Evolutionary conservation across 306 rosid genomes (phyloP).

Genomic region (Vicia villosa): DNA sequence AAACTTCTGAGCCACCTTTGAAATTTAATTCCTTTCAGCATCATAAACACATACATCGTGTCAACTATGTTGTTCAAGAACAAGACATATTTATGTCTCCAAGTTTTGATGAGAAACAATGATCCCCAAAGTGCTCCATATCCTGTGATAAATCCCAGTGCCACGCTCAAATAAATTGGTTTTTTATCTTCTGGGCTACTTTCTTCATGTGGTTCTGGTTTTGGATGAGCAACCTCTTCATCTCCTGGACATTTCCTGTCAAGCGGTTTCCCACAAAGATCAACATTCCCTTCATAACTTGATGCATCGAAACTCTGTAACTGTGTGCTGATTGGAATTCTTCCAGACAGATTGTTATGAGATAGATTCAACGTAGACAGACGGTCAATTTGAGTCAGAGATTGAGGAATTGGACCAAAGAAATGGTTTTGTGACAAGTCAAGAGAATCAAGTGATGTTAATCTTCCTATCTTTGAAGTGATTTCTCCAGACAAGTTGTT

Average conservation of each 20-base stretch:
- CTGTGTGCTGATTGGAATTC: too few relatives aligned
- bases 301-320: too few relatives aligned
- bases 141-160: too few relatives aligned
- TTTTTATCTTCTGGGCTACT: too few relatives aligned
- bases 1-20: not conserved
- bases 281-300: too few relatives aligned
- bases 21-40: not conserved
- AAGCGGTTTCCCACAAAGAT: too few relatives aligned
- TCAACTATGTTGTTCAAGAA: slow-evolving; percentile 2
- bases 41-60: not conserved
- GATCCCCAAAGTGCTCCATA: slow-evolving; percentile 4
- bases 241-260: too few relatives aligned
- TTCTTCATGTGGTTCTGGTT: too few relatives aligned
- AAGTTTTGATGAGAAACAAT: not conserved
- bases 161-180: too few relatives aligned
- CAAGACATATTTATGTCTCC: slow-evolving; percentile 16
- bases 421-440: slow-evolving; percentile 27
- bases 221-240: too few relatives aligned
- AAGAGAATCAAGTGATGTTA: slow-evolving; percentile 6
- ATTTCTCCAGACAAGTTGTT: slow-evolving; percentile 13
- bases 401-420: not conserved
- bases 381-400: not conserved
- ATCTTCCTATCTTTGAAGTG: not conserved
- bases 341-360: not conserved
- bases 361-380: not conserved